Conservation (phyloP, 495 filamentous ascomycete species). For the Penicillium mononematosum region DNA sequence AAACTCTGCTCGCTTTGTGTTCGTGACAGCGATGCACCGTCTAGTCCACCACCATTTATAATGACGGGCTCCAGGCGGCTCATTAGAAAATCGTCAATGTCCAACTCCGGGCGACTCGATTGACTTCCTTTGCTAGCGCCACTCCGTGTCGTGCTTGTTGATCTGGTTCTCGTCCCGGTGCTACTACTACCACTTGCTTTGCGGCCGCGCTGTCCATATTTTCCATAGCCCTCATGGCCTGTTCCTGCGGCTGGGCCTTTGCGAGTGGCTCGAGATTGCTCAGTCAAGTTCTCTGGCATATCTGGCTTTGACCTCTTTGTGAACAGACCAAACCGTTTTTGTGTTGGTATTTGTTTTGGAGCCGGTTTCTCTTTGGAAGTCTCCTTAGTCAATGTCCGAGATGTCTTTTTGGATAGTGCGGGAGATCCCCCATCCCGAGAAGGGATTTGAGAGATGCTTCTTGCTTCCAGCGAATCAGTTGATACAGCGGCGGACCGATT, state of each 20-base stretch:
- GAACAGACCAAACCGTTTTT: conserved; percentile 74
- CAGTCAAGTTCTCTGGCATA: conserved; percentile 46
- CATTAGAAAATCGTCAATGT: conserved; percentile 66
- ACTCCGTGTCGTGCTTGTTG: conserved; percentile 56
- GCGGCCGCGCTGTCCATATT: conserved; percentile 56
- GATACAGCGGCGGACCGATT: conserved; percentile 36
- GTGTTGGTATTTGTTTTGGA: conserved; percentile 28
- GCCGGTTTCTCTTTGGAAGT: conserved; percentile 25
- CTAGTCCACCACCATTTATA: conserved; percentile 69
- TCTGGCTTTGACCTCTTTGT: conserved; percentile 68
- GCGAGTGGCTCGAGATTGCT: conserved; percentile 56
- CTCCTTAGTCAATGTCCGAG: conserved; percentile 30
- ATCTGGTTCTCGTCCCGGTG: conserved; percentile 48
- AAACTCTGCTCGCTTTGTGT: conserved; percentile 65
- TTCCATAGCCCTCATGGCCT: conserved; percentile 93
- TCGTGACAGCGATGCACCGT: conserved; percentile 51
- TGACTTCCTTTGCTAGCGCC: conserved; percentile 52
- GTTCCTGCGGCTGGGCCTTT: conserved; percentile 92
- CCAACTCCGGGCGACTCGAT: conserved; percentile 51
- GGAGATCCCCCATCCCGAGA: conserved; percentile 43
- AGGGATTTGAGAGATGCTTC: conserved; percentile 35
- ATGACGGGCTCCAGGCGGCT: conserved; percentile 84
- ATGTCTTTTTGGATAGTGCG: conserved; percentile 32
- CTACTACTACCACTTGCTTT: conserved; percentile 50
- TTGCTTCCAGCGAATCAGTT: conserved; percentile 40